These are phyloP conservation scores for Akanthomyces uredinophilus DNA, from an alignment of 2,329 filamentous ascomycete genomes.

Conservation along the genomic window DNA sequence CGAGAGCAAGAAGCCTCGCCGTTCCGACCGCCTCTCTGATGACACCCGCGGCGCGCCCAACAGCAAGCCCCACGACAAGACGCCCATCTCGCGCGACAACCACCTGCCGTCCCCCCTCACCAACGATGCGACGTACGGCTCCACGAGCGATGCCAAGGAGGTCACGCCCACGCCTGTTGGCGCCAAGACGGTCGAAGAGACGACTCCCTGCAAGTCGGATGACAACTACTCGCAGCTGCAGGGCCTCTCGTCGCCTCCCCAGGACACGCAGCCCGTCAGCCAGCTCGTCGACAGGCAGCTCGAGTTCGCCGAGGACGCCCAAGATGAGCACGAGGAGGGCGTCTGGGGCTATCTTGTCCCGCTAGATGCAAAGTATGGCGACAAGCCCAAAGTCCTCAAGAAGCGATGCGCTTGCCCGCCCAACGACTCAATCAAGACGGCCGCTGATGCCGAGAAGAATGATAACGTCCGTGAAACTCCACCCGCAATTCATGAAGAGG, in stretches of 20 bases:
- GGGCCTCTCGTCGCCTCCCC: constrained; percentile 55
- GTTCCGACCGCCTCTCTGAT: constrained; percentile 62
- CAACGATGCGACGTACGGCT: constrained; percentile 50
- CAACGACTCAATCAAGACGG: constrained; percentile 39
- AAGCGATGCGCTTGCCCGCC: constrained; percentile 66
- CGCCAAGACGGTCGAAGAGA: constrained; percentile 50
- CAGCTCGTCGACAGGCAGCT: constrained; percentile 73
- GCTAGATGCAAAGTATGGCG: constrained; percentile 63
- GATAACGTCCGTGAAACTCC: constrained; percentile 35
- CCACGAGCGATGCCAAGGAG: constrained; percentile 59
- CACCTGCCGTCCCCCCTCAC: constrained; percentile 81
- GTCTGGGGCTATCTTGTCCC: constrained; percentile 96
- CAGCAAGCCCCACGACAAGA: constrained; percentile 38
- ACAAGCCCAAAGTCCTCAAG: constrained; percentile 65
- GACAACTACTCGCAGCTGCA: constrained; percentile 42
- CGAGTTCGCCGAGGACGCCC: constrained; percentile 72
- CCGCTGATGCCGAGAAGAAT: constrained; percentile 33
- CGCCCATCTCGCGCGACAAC: constrained; percentile 56
- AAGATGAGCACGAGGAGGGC: constrained; percentile 76
- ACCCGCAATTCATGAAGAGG: constrained; percentile 49
- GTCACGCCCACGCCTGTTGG: constrained; percentile 65
- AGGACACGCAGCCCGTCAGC: constrained; percentile 53
- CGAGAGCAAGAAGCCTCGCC: constrained; percentile 78
- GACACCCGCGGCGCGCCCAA: constrained; percentile 10
- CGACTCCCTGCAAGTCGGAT: constrained; percentile 45